Evolutionary conservation across 2,329 filamentous ascomycete species (phyloP).

Genomic region (Cryoendolithus antarcticus): DNA sequence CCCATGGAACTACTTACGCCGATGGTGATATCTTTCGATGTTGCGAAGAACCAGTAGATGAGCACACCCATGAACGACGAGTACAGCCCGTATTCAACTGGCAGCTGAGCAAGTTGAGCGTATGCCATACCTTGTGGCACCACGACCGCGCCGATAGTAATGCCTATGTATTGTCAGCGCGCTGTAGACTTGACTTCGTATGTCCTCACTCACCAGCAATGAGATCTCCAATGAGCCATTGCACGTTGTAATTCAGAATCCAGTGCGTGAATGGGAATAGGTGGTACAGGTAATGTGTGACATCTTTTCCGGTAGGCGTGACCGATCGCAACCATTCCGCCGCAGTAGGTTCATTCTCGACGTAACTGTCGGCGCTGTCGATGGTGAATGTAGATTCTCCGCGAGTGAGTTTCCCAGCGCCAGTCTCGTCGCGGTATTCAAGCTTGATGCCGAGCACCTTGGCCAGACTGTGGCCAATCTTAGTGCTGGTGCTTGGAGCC

Average conservation of each 20-base stretch:
- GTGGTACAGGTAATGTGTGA: conserved; percentile 50
- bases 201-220: conserved; percentile 56
- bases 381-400: conserved; percentile 71
- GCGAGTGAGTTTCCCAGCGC: conserved; percentile 52
- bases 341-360: conserved; percentile 68
- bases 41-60: conserved; percentile 96
- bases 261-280: conserved; percentile 85
- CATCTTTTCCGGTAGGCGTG: conserved; percentile 44
- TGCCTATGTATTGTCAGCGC: conserved; percentile 30
- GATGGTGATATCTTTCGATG: conserved; percentile 96
- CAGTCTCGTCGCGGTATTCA: conserved; percentile 49
- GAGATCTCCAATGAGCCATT: conserved; percentile 82
- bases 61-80: conserved; percentile 93
- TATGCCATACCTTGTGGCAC: conserved; percentile 98
- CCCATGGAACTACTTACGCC: conserved; percentile 46
- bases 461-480: conserved; percentile 61
- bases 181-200: not conserved
- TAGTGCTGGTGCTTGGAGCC: conserved; percentile 29
- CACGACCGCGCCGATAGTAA: conserved; percentile 65
- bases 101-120: conserved; percentile 68
- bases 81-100: conserved; percentile 74
- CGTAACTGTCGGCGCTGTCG: conserved; percentile 61
- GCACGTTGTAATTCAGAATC: conserved; percentile 76
- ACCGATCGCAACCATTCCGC: conserved; percentile 58
- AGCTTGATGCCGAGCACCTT: conserved; percentile 75